Conservation (phyloP, 768 basidiomycete genomes). For the Mycena belliarum region DNA sequence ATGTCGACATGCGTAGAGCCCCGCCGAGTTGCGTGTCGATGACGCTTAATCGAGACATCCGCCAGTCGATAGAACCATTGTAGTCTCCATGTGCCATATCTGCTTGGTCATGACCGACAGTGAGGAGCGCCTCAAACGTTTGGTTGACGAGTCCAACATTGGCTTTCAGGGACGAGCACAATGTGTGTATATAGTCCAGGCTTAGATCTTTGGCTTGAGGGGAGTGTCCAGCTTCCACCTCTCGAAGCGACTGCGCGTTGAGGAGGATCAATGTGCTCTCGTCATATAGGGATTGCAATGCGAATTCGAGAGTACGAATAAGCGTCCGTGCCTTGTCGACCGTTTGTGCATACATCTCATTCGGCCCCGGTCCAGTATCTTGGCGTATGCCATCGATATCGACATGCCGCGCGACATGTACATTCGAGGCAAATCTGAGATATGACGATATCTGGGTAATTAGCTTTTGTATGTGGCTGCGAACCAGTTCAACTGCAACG, state of each 20-base stretch:
- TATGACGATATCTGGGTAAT: conserved; percentile 60
- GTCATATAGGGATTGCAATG: conserved; percentile 74
- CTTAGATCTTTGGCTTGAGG: conserved; percentile 34
- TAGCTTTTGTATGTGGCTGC: conserved; percentile 46
- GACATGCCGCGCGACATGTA: conserved; percentile 79
- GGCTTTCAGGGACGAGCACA: conserved; percentile 52
- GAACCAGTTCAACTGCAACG: conserved; percentile 43
- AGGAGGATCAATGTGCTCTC: conserved; percentile 63
- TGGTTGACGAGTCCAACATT: conserved; percentile 59
- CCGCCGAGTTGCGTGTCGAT: conserved; percentile 52
- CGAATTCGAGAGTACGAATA: conserved; percentile 68
- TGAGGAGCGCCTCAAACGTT: conserved; percentile 61
- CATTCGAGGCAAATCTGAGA: conserved; percentile 59
- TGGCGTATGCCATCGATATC: conserved; percentile 77
- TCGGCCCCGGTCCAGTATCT: conserved; percentile 44
- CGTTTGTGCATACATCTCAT: conserved; percentile 58
- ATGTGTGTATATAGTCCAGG: conserved; percentile 49
- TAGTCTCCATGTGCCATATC: conserved; percentile 71
- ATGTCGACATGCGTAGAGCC: conserved; percentile 36
- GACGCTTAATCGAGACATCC: conserved; percentile 69
- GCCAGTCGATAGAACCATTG: conserved; percentile 75
- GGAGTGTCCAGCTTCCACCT: conserved; percentile 34
- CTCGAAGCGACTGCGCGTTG: conserved; percentile 54
- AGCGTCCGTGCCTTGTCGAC: conserved; percentile 70
- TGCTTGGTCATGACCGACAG: conserved; percentile 70